Conservation (phyloP, 305 asterid genomes). For the Plantago coronopus region DNA sequence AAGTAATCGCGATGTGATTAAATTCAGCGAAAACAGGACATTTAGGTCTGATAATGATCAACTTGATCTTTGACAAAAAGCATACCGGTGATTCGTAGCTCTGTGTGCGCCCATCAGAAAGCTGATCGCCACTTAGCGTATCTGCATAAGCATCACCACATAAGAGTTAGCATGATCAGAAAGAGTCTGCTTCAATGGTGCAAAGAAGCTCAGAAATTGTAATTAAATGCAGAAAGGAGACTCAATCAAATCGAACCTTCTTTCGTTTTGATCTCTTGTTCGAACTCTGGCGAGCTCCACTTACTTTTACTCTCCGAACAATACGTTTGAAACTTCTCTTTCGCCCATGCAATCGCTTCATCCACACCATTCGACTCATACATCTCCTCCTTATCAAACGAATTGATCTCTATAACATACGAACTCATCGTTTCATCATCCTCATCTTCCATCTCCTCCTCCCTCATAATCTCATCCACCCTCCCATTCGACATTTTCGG, state of each 20-base stretch:
- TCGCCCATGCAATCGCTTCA: conserved; percentile 90
- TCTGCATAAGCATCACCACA: conserved; percentile 32
- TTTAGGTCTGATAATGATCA: not conserved
- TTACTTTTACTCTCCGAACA: conserved; percentile 32
- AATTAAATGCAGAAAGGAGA: not conserved
- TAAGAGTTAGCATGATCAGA: not conserved
- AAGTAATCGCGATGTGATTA: not conserved
- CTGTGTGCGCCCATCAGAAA: conserved; percentile 37
- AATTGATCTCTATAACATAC: conserved; percentile 67
- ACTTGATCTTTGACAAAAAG: conserved; percentile 3
- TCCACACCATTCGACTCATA: conserved; percentile 63
- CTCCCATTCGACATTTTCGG: conserved; percentile 13
- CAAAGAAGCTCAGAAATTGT: not conserved
- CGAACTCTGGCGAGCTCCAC: conserved; percentile 23
- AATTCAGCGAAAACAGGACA: not conserved
- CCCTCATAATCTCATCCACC: conserved; percentile 20
- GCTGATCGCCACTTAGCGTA: conserved; percentile 29
- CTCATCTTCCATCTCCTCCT: conserved; percentile 27
- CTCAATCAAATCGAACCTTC: conserved; percentile 29
- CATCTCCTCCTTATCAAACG: conserved; percentile 43
- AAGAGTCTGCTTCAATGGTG: not conserved
- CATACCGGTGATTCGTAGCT: conserved; percentile 36
- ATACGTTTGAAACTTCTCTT: conserved; percentile 57
- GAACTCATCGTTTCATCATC: conserved; percentile 58
- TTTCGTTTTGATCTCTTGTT: conserved; percentile 27